phyloP scores from a whole-genome alignment of 495 filamentous ascomycete genomes.

The Chlorociboria aeruginascens region DNA sequence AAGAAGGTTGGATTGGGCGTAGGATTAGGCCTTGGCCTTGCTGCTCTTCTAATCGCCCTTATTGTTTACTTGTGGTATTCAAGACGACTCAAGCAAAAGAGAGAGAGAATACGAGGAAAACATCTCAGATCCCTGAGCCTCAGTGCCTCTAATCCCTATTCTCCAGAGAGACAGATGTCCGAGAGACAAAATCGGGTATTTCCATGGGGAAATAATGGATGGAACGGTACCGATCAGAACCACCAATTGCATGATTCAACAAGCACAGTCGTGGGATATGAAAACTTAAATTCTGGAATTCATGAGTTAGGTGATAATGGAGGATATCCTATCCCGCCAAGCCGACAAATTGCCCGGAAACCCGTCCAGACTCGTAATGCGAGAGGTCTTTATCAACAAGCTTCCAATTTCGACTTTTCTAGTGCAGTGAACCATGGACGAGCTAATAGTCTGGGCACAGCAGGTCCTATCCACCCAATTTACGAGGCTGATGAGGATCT shows the following conservation, averaged over 20 bases:
- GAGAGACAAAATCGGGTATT: conserved; percentile 1
- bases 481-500: conserved; percentile 57
- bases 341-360: conserved; percentile 22
- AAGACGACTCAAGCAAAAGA: conserved; percentile 31
- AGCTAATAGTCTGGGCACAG: conserved; percentile 16
- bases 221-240: conserved; percentile 1
- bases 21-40: conserved; percentile 59
- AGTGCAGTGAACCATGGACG: conserved; percentile 3
- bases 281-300: conserved; percentile 9
- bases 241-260: conserved; percentile 2
- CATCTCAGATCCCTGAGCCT: conserved; percentile 6
- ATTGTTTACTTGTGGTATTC: conserved; percentile 46
- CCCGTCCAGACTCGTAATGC: conserved; percentile 25
- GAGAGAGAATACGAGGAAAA: conserved; percentile 14
- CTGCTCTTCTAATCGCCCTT: conserved; percentile 37
- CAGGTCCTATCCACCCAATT: conserved; percentile 40
- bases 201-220: conserved; percentile 10
- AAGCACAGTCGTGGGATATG: conserved; percentile 9
- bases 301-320: conserved; percentile 8
- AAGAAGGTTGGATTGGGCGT: conserved; percentile 54
- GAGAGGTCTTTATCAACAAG: conserved; percentile 29
- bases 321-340: background rate
- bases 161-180: conserved; percentile 1
- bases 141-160: conserved; percentile 3
- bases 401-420: conserved; percentile 16